These are phyloP conservation scores for Talaromyces sp. DNA, from an alignment of 2,329 filamentous ascomycete species.

Conservation along the genomic window DNA sequence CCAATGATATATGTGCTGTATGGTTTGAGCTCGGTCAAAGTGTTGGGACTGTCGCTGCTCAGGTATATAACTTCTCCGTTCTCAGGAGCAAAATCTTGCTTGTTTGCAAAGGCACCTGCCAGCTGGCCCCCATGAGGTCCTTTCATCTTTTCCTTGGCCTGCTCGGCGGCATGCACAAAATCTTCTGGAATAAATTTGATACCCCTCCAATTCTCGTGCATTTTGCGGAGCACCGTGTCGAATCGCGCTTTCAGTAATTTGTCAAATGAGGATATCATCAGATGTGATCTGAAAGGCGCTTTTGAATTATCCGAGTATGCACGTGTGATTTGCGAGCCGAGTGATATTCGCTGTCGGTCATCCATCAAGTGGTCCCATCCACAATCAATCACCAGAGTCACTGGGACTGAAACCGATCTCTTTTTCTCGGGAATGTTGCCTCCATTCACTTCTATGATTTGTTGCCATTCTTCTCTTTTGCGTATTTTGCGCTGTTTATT, in stretches of 20 bases:
- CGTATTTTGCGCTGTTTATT: constrained; percentile 49
- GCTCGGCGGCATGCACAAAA: constrained; percentile 65
- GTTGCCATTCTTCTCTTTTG: constrained; percentile 41
- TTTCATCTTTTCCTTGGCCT: constrained; percentile 66
- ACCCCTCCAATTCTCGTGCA: constrained; percentile 75
- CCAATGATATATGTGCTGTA: constrained; percentile 91
- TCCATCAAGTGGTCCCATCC: constrained; percentile 88
- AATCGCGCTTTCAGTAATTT: constrained; percentile 73
- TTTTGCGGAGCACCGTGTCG: constrained; percentile 66
- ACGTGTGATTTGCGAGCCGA: constrained; percentile 78
- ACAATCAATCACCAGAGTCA: constrained; percentile 84
- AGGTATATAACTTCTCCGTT: constrained; percentile 74
- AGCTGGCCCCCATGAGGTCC: constrained; percentile 54
- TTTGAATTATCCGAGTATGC: constrained; percentile 84
- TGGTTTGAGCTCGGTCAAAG: constrained; percentile 75
- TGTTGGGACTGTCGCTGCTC: constrained; percentile 84
- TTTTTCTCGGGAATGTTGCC: constrained; percentile 26
- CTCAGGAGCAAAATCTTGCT: constrained; percentile 30
- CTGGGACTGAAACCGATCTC: constrained; percentile 58
- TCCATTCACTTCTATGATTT: constrained; percentile 33
- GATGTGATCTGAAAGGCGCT: constrained; percentile 63
- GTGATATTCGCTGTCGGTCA: constrained; percentile 77
- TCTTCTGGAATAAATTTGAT: constrained; percentile 70
- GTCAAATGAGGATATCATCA: constrained; percentile 74
- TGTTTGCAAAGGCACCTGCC: constrained; percentile 55